Evolutionary conservation across 2,329 filamentous ascomycete genomes (phyloP), one percentile per base, ranked within the genome.

Genomic region (Thelonectria discophora): DNA sequence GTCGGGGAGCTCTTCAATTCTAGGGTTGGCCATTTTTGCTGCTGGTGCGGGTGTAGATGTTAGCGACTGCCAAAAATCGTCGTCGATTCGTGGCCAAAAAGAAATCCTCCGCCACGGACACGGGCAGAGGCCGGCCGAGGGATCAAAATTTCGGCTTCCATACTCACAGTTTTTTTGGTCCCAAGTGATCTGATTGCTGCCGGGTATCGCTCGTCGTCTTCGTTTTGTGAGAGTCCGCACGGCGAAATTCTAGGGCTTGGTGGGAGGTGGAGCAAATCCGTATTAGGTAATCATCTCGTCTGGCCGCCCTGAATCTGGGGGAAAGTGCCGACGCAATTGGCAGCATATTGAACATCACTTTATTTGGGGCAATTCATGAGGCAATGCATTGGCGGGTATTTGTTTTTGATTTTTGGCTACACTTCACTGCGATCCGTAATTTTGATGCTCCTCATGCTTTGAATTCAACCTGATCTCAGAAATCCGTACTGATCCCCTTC

Each of bases 1-100:
- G 78, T 98, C 95, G 74, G 92, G 90, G 76, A 99, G 88, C 85
- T 99, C 95, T 87, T 99, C 94, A 82, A 98, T 90, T 82, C 94
- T 91, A 80, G 94, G 92, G 86, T 97, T 96, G 80, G 95, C 91
- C 95, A 99, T 99, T 81, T 82, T 92, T 78, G 75, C 70, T 69
- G 73, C 79, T 75, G 70, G 72, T 73, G 68, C 65, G 68, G 67
- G 66, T 71, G 72, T 56, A 63, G 62, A 67, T 69, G 65, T 66
- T 66, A 69, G 72, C 73, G 65, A 66, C 61, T 48, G 50, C 55
- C 59, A 64, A 57, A 30, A 69, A 71, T 72, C 61, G 52, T 58
- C 59, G 52, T 24, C 46, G 61, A 58, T 47, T 62, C 65, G 66
- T 59, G 64, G 58, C 59, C 60, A 56, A 50, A 45, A 66, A 69